Evolutionary conservation across 1,284 basidiomycete genomes (phyloP), one percentile per base, ranked within the genome.

Genomic region (Thelephora terrestris): DNA sequence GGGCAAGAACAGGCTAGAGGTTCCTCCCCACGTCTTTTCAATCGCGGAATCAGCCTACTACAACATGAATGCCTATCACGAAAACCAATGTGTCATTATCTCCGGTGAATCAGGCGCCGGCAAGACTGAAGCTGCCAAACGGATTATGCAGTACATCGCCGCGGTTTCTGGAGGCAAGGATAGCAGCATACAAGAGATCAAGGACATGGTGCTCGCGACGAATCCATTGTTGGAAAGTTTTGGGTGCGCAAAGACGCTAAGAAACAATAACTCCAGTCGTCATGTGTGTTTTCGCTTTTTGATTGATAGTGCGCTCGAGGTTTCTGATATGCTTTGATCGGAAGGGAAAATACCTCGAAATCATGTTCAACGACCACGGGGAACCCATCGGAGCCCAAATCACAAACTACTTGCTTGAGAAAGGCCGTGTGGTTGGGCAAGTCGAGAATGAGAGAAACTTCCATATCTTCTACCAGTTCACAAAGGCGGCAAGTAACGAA

Each of bases 91-190:
- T 66, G 95, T 99, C 50, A 99, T 99, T 69, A 99, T 99, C 61
- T 95, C 95, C 45, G 96, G 96, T 52, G 96, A 99, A 72, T 96
- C 92, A 10, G 94, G 94, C 49, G 93, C 93, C 9, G 94, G 93
- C 46, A 96, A 97, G 75, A 97, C 93, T 6, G 94, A 97, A 66
- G 93, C 93, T 7, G 94, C 94, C 21, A 97, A 97, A 65, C 81
- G 93, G 50, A 99, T 99, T 68, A 99, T 99, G 96, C 94, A 99
- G 68, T 99, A 99, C 64, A 97, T 99, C 56, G 96, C 96, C 10
- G 96, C 91, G 5, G 96, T 99, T 2, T 92, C 91, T 34, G 90
- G 90, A 48, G 85, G 86, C 2, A 78, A 84, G 53, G 85, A 85
- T 60, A 82, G 76, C 59, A 84, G 81, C 56, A 98, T 99, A 54